phyloP scores from a whole-genome alignment of 306 rosid species.

The Ammopiptanthus mongolicus region DNA sequence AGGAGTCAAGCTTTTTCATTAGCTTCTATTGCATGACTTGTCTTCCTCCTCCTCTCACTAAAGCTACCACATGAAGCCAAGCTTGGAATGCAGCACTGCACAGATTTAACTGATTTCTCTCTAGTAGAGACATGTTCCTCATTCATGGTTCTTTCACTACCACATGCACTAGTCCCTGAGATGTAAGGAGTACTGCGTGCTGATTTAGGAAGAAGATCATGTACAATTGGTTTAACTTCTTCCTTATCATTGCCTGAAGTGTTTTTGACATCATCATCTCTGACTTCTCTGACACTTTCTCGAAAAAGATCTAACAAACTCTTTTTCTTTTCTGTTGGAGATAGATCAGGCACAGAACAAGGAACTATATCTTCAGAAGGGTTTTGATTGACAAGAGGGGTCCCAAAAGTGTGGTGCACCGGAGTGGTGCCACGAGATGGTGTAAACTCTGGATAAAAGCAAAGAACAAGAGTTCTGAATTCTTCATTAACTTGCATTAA shows the following conservation, averaged over 20 bases:
- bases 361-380: conserved; percentile 31
- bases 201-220: conserved; percentile 41
- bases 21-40: conserved; percentile 55
- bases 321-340: conserved; percentile 62
- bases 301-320: conserved; percentile 66
- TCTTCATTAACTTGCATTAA: not conserved
- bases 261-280: conserved; percentile 15
- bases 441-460: conserved; percentile 54
- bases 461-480: not conserved
- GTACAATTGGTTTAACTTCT: conserved; percentile 31
- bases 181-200: conserved; percentile 46
- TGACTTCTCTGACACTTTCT: conserved; percentile 44
- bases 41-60: conserved; percentile 66
- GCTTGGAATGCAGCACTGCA: conserved; percentile 75
- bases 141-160: conserved; percentile 57
- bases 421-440: conserved; percentile 88
- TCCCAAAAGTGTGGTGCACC: conserved; percentile 39
- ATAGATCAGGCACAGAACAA: conserved; percentile 29
- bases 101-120: conserved; percentile 44
- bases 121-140: conserved; percentile 22
- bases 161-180: conserved; percentile 33
- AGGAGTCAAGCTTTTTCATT: conserved; percentile 35
- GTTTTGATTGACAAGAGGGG: conserved; percentile 26
- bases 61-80: conserved; percentile 66
- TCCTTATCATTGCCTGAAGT: conserved; percentile 16